A percentile compares a stretch with the other conserved stretches of the same genome.
Evolutionary conservation across 176 grass and related monocot genomes (phyloP).

Genomic region (Calamus simplicifolius): DNA sequence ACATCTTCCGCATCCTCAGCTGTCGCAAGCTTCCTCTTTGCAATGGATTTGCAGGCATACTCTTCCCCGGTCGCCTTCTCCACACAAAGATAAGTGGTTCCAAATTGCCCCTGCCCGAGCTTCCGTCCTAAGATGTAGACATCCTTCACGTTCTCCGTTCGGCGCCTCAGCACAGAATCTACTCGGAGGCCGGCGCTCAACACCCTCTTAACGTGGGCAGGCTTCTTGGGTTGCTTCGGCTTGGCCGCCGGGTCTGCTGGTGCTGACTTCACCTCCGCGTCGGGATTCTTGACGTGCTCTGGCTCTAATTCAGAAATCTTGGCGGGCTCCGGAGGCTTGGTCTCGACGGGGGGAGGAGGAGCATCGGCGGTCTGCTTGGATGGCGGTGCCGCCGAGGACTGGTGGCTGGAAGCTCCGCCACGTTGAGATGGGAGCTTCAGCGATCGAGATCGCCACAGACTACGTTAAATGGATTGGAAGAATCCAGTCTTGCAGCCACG

Average conservation of each 20-base stretch:
- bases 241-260: not conserved
- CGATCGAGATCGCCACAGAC: too few species aligned
- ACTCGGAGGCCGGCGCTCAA: conserved; percentile 17
- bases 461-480: too few species aligned
- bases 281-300: too few species aligned
- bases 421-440: too few species aligned
- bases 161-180: conserved; percentile 25
- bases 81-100: conserved; percentile 23
- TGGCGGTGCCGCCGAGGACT: too few species aligned
- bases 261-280: too few species aligned
- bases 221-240: conserved; percentile 8
- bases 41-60: conserved; percentile 28
- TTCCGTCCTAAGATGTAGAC: conserved; percentile 23
- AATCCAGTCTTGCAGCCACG: too few species aligned
- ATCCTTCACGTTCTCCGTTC: conserved; percentile 25
- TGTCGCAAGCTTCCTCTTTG: conserved; percentile 19
- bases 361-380: too few species aligned
- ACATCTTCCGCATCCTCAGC: conserved; percentile 26
- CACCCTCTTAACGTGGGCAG: conserved; percentile 12
- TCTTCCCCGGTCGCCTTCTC: conserved; percentile 18
- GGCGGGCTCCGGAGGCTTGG: too few species aligned
- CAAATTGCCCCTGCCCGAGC: conserved; percentile 24
- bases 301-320: too few species aligned
- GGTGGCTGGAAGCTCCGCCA: too few species aligned
- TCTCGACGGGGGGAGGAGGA: too few species aligned